Evolutionary conservation across 352 stramenopile genomes (phyloP).

Genomic region (Globisporangium spiculum): DNA sequence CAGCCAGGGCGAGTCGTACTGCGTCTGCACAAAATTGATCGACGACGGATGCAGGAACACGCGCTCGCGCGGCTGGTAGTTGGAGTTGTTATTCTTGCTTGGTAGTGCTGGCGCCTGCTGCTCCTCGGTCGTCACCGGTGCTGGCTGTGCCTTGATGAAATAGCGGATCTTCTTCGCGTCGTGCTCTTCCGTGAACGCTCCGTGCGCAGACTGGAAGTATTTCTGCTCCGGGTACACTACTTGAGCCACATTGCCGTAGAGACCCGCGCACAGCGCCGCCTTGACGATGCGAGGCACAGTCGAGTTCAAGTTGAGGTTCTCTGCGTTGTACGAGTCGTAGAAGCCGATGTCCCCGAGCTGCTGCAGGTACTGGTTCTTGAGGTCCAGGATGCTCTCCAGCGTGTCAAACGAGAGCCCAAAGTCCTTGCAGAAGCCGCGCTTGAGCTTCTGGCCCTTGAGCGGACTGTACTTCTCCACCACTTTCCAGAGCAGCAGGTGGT

Average conservation of each 20-base stretch:
- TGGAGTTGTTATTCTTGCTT: background rate
- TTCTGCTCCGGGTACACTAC: constrained; percentile 91
- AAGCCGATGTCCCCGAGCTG: constrained; percentile 78
- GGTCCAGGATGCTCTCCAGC: constrained; percentile 90
- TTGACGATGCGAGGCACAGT: constrained; percentile 90
- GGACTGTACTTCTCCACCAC: constrained; percentile 77
- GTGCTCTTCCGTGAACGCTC: constrained; percentile 88
- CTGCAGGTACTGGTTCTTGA: constrained; percentile 85
- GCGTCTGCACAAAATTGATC: constrained; percentile 84
- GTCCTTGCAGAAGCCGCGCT: constrained; percentile 66
- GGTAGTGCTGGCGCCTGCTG: background rate
- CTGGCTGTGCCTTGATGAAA: constrained; percentile 63
- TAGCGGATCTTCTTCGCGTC: constrained; percentile 94
- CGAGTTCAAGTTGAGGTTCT: constrained; percentile 59
- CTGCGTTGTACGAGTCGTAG: constrained; percentile 43
- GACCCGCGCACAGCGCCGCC: constrained; percentile 71
- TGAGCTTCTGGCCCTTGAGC: constrained; percentile 45
- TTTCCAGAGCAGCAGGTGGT: constrained; percentile 72
- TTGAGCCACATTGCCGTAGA: constrained; percentile 80
- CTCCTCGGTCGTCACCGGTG: constrained; percentile 12
- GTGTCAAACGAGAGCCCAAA: constrained; percentile 82
- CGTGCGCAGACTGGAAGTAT: constrained; percentile 93
- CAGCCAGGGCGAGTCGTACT: constrained; percentile 95
- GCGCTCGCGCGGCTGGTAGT: constrained; percentile 66
- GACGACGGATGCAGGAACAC: constrained; percentile 97